Evolutionary conservation across 2,329 filamentous ascomycete genomes (phyloP).

Genomic region (Aspergillus melleus): DNA sequence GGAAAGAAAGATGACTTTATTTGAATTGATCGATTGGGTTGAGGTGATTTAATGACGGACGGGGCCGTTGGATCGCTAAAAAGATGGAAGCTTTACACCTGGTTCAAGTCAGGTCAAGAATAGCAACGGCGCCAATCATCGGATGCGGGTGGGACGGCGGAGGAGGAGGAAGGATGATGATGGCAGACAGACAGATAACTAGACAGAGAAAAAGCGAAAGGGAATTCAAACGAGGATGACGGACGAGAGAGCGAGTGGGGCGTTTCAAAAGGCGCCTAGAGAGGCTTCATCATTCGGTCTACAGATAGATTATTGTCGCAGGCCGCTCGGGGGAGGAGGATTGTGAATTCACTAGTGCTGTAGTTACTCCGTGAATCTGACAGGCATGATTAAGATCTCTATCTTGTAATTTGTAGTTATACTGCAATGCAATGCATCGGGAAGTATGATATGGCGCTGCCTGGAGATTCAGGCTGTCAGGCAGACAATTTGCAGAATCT

Average conservation of each 20-base stretch:
- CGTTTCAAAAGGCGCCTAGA: slow-evolving; percentile 24
- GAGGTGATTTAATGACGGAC: background rate
- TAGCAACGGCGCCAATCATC: background rate
- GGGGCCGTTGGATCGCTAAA: background rate
- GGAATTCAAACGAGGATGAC: background rate
- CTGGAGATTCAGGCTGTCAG: background rate
- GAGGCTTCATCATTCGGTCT: slow-evolving; percentile 5
- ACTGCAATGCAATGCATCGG: no score
- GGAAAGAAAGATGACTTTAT: background rate
- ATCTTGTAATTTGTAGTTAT: no score
- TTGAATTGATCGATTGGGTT: background rate
- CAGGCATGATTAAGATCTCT: no score
- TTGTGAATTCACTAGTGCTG: no score
- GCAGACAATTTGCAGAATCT: background rate
- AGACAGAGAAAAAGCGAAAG: background rate
- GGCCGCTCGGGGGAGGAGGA: no score
- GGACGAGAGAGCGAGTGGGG: slow-evolving; percentile 8
- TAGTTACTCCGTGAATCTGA: no score
- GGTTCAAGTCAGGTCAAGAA: background rate
- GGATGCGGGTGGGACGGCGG: background rate
- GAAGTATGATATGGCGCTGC: no score
- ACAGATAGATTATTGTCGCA: background rate
- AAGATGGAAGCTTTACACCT: background rate
- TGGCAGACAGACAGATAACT: background rate
- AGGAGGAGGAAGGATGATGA: background rate